Evolutionary conservation across 2,329 filamentous ascomycete genomes (phyloP), one percentile per base, ranked within the genome.

Genomic region (Neonectria coccinea): DNA sequence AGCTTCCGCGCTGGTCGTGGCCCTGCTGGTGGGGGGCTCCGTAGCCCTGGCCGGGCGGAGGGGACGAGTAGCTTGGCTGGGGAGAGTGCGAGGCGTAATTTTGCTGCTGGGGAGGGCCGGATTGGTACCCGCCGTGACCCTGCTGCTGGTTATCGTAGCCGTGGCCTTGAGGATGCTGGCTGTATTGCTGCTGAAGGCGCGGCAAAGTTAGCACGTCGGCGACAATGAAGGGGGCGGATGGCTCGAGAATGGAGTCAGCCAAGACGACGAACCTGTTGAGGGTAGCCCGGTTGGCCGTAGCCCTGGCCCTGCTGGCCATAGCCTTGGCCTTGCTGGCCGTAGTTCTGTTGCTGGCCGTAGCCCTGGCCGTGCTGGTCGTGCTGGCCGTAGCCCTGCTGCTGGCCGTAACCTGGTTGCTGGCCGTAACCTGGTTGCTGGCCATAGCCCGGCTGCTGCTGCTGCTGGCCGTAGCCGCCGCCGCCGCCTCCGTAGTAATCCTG

Each of bases 401-500:
- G 60, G n/a, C 64, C 64, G 58, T 25, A 25, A 5, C 25, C 25
- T 3, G 25, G 25, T 5, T 75, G 66, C 10, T 64, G 51, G n/a
- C 64, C 64, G 59, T 22, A 22, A 22, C 65, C 62, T 18, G n/a
- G 68, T 47, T 70, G 70, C 39, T 67, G 60, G n/a, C 64, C 64
- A 58, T 25, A 25, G 25, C 25, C 25, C 5, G 25, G 25, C 25
- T 75, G 66, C 10, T 64, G 51, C 33, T 62, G 72, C 59, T 75
- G 73, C 55, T 72, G 73, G 55, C 66, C 56, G 52, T 62, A 54
- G 27, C 69, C 68, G 62, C 70, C 62, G 66, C 72, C 71, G 45
- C 72, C 71, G 58, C 69, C 72, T 65, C 77, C 76, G 75, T 80
- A 81, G 67, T 79, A 80, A 45, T 80, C 78, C 59, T 78, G 72